Percentiles rank a stretch among this genome's conserved stretches.
Evolutionary conservation across 1,284 basidiomycete genomes (phyloP).

Genomic region (Cryptococcus sp.): DNA sequence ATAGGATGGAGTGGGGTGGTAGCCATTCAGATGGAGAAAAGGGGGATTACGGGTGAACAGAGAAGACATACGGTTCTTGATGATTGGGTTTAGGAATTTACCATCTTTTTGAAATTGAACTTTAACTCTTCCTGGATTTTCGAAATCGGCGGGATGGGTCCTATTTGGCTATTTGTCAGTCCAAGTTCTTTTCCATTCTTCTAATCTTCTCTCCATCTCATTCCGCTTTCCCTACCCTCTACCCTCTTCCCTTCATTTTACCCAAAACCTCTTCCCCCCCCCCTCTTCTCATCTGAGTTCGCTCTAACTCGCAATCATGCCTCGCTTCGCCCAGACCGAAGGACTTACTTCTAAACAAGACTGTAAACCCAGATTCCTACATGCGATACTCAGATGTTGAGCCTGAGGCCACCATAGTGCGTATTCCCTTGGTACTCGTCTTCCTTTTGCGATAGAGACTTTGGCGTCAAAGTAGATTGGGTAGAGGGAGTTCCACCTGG

Average conservation of each 20-base stretch:
- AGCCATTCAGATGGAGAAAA: background rate
- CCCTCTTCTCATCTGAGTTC: too few species aligned
- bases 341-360: constrained; percentile 71
- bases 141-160: constrained; percentile 91
- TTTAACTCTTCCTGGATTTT: constrained; percentile 87
- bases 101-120: constrained; percentile 85
- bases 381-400: constrained; percentile 83
- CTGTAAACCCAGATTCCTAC: constrained; percentile 67
- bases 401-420: constrained; percentile 92
- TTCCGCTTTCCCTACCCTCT: too few species aligned
- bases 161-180: constrained; percentile 55
- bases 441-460: constrained; percentile 74
- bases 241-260: too few species aligned
- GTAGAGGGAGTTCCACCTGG: constrained; percentile 89
- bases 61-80: constrained; percentile 69
- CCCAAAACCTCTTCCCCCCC: background rate
- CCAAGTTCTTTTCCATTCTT: background rate
- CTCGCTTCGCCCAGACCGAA: background rate
- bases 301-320: background rate
- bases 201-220: too few species aligned
- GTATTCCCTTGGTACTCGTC: constrained; percentile 72
- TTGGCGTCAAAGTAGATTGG: constrained; percentile 97
- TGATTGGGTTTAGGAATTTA: constrained; percentile 61
- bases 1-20: constrained; percentile 1
- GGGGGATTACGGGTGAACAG: background rate